These are phyloP conservation scores for Aspergillus ochraceus DNA, from an alignment of 2,329 filamentous ascomycete species.

Conservation along the genomic window DNA sequence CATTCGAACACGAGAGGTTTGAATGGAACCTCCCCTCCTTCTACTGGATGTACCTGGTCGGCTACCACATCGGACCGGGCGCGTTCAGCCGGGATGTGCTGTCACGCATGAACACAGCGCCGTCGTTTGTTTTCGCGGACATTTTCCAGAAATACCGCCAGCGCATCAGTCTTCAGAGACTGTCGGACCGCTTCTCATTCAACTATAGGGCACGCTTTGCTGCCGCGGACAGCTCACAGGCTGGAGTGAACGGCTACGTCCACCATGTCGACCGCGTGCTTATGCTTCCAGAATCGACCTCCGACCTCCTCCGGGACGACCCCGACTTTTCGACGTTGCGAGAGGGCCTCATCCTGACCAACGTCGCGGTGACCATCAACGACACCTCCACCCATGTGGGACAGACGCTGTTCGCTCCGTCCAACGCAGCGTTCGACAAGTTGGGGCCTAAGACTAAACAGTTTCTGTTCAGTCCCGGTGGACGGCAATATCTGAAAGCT, in stretches of 20 bases:
- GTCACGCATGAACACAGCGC: background rate
- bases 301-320: constrained; percentile 4
- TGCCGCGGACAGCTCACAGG: background rate
- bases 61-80: background rate
- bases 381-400: background rate
- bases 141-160: background rate
- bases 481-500: constrained; percentile 2
- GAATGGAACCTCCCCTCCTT: background rate
- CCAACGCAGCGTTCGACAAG: constrained; percentile 4
- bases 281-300: background rate
- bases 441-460: constrained; percentile 3
- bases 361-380: background rate
- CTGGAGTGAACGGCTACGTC: constrained; percentile 2
- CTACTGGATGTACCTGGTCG: background rate
- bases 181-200: background rate
- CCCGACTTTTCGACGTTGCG: background rate
- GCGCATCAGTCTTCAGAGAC: background rate
- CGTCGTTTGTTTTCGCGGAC: background rate
- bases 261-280: constrained; percentile 4
- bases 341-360: background rate
- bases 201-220: background rate
- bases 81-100: background rate
- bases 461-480: constrained; percentile 1
- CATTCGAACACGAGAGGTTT: background rate
- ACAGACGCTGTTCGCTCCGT: constrained; percentile 7